Evolutionary conservation across 352 stramenopile species (phyloP), one percentile per base, ranked within the genome.

Genomic region (Phytophthora palmivora): DNA sequence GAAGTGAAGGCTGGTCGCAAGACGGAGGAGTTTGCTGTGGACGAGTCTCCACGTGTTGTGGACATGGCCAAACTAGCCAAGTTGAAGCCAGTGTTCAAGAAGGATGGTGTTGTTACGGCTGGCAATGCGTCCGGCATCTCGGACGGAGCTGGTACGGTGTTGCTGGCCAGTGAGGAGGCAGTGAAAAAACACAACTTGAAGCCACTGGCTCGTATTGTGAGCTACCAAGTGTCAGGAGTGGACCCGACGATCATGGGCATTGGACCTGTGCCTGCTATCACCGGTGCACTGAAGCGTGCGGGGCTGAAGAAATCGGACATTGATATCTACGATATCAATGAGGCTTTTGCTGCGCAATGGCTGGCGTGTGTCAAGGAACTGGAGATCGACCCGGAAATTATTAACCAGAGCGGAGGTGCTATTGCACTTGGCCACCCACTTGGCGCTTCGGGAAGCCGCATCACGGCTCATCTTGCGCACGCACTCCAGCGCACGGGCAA

Each of bases 261-360:
- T 69, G 97, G 96, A 14, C 97, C 97, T 11, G 94, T 98, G 30
- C 89, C 92, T 19, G 97, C 97, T 11, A 99, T 99, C 68, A 83
- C 84, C 16, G 78, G 90, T 3, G 97, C 94, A n/a, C 73, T 99
- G 16, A 67, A 84, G 36, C 87, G 84, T 36, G 93, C 96, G 2
- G 92, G 93, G 36, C 78, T 99, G 26, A 79, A 77, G 34, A 75
- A 99, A 41, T 72, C 83, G 18, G 94, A 99, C 74, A 97, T 99
- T 60, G 97, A 99, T 76, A 89, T 98, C 36, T 82, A 98, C 12
- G 97, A 99, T 80, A 98, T 99, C 74, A 99, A 99, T 76, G 97
- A 99, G 83, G 97, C 97, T 9, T 99, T 99, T 76, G 97, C 97
- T 7, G 88, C 95, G 9, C 96, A 99, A 79, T 98, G 96, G 81